Evolutionary conservation across 2,329 filamentous ascomycete genomes (phyloP).

Genomic region (Tolypocladium pustulatum): DNA sequence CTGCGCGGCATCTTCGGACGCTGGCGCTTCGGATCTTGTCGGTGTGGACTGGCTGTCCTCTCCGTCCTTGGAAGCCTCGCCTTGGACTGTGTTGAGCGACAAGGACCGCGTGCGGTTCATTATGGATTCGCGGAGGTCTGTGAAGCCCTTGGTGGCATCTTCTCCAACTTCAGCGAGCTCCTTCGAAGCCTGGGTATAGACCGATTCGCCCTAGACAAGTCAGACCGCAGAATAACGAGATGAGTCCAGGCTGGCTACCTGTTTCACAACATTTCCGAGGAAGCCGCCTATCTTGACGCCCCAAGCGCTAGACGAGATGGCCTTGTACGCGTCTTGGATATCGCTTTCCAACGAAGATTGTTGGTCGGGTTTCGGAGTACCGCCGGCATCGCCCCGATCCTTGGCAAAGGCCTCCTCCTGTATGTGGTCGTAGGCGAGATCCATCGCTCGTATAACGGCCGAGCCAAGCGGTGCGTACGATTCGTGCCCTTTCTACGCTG

Average conservation of each 20-base stretch:
- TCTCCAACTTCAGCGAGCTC: slow-evolving; percentile 71
- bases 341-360: slow-evolving; percentile 66
- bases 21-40: slow-evolving; percentile 26
- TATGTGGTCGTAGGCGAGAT: slow-evolving; percentile 95
- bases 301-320: slow-evolving; percentile 86
- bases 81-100: slow-evolving; percentile 43
- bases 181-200: slow-evolving; percentile 77
- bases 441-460: slow-evolving; percentile 47
- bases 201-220: slow-evolving; percentile 56
- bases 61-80: slow-evolving; percentile 18
- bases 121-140: slow-evolving; percentile 55
- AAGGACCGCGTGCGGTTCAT: slow-evolving; percentile 65
- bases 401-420: slow-evolving; percentile 67
- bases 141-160: slow-evolving; percentile 74
- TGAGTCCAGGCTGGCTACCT: slow-evolving; percentile 39
- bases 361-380: slow-evolving; percentile 28
- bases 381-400: slow-evolving; percentile 37
- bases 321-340: slow-evolving; percentile 90
- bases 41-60: slow-evolving; percentile 34
- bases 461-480: background rate
- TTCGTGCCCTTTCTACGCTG: background rate
- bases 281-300: slow-evolving; percentile 80
- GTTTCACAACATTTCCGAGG: slow-evolving; percentile 85
- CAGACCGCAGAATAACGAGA: background rate
- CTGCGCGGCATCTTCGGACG: slow-evolving; percentile 30